Base-by-base conservation (phyloP, 2,329 filamentous ascomycete species). In the Aspergillus arachidicola region DNA sequence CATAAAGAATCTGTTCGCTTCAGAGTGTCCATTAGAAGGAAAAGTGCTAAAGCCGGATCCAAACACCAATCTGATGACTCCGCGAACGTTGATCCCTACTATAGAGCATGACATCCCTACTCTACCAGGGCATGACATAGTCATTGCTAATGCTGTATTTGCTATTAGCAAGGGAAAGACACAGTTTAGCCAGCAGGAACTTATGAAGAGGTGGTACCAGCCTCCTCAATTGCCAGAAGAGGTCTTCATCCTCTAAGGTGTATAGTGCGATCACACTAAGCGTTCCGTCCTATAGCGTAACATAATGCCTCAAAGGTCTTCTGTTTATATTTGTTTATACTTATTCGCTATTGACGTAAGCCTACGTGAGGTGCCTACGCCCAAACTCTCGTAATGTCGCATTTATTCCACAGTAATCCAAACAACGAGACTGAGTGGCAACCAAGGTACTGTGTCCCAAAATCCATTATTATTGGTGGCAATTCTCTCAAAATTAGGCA, bases 61-160 rank as follows among this genome's bases (percentile, higher is more conserved):
- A 19, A 65, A 65, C 55, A 63, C 63, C 3, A 65, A 65, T 12
- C 23, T 65, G 1, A 60, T 65, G 14, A 30, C 48, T 0, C 50
- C 63, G 10, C 50, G 63, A 36, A 61, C 50, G 2, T 57, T 63
- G 16, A 63, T 63, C 5, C 60, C 63, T 6, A 48, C 58, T 3
- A 26, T 65, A 6, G 30, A 46, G 23, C 61, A 60, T 34, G 28
- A 36, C 2, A 46, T 46, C 10, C 12, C 2, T 0, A 46, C 9
- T 23, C 12, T 16, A 46, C n/a, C 43, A 6, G 43, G 43, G 10
- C 21, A 1, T 4, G 43, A 46, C 5, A 7, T 12, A 12, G n/a
- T 46, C 21, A 46, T 46, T 12, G 43, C 11, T 46, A 46, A n/a
- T 23, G 43, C 43, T 23, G 10, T 46, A 23, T 46, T 46, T 12